Percentiles rank a stretch among this genome's conserved stretches.
These are phyloP conservation scores for Fusarium sp. DNA, from an alignment of 2,329 filamentous ascomycete genomes.

Conservation along the genomic window DNA sequence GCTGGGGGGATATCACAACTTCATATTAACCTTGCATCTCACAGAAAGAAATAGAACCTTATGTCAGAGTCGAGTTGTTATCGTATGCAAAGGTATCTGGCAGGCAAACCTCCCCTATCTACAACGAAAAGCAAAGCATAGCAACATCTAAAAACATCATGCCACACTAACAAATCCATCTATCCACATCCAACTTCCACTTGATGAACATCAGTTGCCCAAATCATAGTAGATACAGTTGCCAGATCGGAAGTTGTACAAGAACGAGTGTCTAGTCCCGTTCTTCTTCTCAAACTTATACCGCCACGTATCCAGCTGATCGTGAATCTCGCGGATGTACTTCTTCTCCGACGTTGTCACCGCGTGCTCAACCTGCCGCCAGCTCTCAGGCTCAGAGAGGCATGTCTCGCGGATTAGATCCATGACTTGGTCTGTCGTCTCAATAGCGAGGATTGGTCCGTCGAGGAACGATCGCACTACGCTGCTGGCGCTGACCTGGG, in stretches of 20 bases:
- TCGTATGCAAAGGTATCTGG: constrained; percentile 12
- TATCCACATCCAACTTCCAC: background rate
- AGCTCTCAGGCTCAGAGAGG: constrained; percentile 81
- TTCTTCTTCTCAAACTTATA: constrained; percentile 62
- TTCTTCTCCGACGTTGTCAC: constrained; percentile 79
- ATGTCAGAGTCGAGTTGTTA: constrained; percentile 8
- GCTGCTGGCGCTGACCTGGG: constrained; percentile 64
- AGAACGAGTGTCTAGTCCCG: constrained; percentile 75
- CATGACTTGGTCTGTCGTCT: constrained; percentile 84
- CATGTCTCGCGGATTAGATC: constrained; percentile 76
- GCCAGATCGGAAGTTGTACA: constrained; percentile 90
- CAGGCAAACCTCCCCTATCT: background rate
- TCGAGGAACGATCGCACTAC: constrained; percentile 75
- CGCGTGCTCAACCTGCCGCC: constrained; percentile 80
- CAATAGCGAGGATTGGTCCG: constrained; percentile 84
- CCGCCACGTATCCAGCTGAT: constrained; percentile 72
- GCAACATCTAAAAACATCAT: constrained; percentile 5
- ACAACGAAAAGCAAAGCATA: background rate
- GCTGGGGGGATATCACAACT: background rate
- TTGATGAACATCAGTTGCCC: constrained; percentile 45
- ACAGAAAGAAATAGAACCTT: background rate
- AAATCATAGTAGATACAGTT: constrained; percentile 88
- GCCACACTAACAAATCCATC: background rate
- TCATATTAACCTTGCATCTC: background rate
- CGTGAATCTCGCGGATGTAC: constrained; percentile 83